Percentiles rank a stretch among this genome's conserved stretches.
Evolutionary conservation across 495 filamentous ascomycete species (phyloP).

Genomic region (Penicillium manginii): DNA sequence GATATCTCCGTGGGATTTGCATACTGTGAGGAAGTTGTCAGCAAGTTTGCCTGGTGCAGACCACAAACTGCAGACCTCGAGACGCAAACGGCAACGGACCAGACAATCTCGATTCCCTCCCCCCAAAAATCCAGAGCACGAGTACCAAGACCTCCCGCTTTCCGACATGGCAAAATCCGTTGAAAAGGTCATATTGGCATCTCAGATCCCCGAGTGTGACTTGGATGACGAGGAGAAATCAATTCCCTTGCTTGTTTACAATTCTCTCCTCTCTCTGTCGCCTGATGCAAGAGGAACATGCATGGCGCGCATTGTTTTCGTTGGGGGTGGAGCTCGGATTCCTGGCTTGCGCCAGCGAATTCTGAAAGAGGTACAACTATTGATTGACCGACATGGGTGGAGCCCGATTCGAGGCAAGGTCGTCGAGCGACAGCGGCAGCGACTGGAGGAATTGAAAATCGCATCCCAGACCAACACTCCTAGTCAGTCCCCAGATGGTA

Average conservation of each 20-base stretch:
- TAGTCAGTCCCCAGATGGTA: slow-evolving; percentile 5
- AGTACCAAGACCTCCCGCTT: slow-evolving; percentile 62
- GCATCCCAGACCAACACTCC: slow-evolving; percentile 30
- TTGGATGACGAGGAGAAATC: slow-evolving; percentile 87
- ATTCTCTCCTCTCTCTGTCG: slow-evolving; percentile 71
- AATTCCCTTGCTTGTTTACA: slow-evolving; percentile 73
- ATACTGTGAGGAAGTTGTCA: slow-evolving; percentile 76
- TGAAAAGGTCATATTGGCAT: slow-evolving; percentile 73
- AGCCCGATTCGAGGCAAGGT: slow-evolving; percentile 68
- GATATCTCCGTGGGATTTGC: slow-evolving; percentile 63
- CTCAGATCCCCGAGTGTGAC: slow-evolving; percentile 52
- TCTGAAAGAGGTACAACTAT: slow-evolving; percentile 67
- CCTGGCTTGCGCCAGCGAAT: slow-evolving; percentile 81
- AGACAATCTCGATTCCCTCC: slow-evolving; percentile 45
- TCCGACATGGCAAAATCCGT: slow-evolving; percentile 70
- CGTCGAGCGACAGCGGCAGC: slow-evolving; percentile 56
- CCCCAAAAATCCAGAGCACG: slow-evolving; percentile 42
- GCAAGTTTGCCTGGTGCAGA: slow-evolving; percentile 78
- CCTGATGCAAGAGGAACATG: slow-evolving; percentile 81
- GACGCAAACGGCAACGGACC: background rate
- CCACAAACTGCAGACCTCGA: slow-evolving; percentile 22
- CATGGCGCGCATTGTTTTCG: slow-evolving; percentile 89
- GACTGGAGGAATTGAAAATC: slow-evolving; percentile 50
- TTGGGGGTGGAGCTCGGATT: slow-evolving; percentile 79
- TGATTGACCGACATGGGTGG: slow-evolving; percentile 75